Percentiles rank a stretch among this genome's conserved stretches.
Evolutionary conservation across 192 early-diverging fungal species (phyloP).

Genomic region (Coemansia sp.): DNA sequence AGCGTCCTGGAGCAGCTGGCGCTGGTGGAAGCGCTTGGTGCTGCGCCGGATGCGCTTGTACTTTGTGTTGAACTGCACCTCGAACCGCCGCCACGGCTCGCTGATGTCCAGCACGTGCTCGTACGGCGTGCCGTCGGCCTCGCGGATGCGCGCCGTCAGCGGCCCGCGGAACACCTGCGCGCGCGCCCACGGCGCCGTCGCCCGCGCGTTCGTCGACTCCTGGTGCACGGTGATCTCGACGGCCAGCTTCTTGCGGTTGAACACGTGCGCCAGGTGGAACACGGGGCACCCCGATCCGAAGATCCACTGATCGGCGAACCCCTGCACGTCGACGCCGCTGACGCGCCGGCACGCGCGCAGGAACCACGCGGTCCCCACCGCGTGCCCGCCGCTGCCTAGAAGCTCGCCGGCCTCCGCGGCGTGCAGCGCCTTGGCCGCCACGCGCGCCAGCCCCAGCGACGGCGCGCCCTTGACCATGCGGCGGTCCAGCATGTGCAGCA

Average conservation of each 20-base stretch:
- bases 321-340: slow-evolving; percentile 74
- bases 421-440: slow-evolving; percentile 76
- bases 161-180: slow-evolving; percentile 56
- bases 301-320: slow-evolving; percentile 92
- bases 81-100: slow-evolving; percentile 67
- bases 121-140: slow-evolving; percentile 79
- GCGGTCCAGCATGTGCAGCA: slow-evolving; percentile 90
- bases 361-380: slow-evolving; percentile 67
- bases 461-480: slow-evolving; percentile 66
- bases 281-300: slow-evolving; percentile 86
- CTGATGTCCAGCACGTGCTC: slow-evolving; percentile 82
- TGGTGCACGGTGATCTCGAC: slow-evolving; percentile 86
- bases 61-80: slow-evolving; percentile 95
- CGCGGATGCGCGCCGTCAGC: slow-evolving; percentile 71
- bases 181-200: slow-evolving; percentile 42
- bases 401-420: slow-evolving; percentile 68
- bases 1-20: slow-evolving; percentile 62
- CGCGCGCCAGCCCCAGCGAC: slow-evolving; percentile 67
- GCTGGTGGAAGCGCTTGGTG: slow-evolving; percentile 66
- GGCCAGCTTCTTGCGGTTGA: slow-evolving; percentile 94
- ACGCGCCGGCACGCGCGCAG: slow-evolving; percentile 79
- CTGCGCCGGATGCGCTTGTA: slow-evolving; percentile 92
- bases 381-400: slow-evolving; percentile 35
- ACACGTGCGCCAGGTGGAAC: slow-evolving; percentile 75
- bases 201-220: slow-evolving; percentile 57